Percentiles rank a stretch among this genome's conserved stretches.
Conservation (phyloP, 805 yeast genomes). For the Peterozyma xylosa region DNA sequence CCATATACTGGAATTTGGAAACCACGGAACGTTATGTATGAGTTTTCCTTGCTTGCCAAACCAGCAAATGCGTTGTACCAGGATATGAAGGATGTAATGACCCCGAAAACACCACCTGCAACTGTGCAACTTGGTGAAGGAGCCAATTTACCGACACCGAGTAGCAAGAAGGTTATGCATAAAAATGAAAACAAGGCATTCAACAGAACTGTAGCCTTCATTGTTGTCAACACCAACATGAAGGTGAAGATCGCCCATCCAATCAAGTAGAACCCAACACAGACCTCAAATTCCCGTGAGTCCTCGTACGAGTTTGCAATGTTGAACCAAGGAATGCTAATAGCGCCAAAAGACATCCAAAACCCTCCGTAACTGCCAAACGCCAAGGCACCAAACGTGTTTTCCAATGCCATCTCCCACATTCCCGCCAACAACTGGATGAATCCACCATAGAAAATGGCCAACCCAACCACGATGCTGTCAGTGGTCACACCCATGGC, state of each 20-base stretch:
- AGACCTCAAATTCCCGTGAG: conserved; percentile 36
- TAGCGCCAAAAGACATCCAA: conserved; percentile 71
- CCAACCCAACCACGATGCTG: conserved; percentile 56
- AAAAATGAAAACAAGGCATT: conserved; percentile 44
- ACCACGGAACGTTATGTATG: conserved; percentile 38
- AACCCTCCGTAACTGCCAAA: conserved; percentile 61
- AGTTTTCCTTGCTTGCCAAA: conserved; percentile 54
- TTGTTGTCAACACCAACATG: conserved; percentile 46
- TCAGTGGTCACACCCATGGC: conserved; percentile 62
- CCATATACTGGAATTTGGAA: conserved; percentile 19
- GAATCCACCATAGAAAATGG: conserved; percentile 67
- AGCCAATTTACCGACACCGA: conserved; percentile 48
- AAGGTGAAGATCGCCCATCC: conserved; percentile 65
- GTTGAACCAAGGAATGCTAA: conserved; percentile 50
- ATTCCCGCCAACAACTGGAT: conserved; percentile 68
- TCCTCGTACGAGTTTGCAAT: conserved; percentile 41
- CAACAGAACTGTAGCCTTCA: conserved; percentile 47
- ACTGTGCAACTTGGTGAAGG: conserved; percentile 26
- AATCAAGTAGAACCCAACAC: conserved; percentile 48
- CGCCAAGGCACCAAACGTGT: conserved; percentile 69
- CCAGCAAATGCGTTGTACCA: conserved; percentile 73
- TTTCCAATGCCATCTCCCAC: conserved; percentile 68
- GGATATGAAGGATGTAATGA: conserved; percentile 51
- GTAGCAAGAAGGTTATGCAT: conserved; percentile 44
- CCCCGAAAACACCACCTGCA: conserved; percentile 66